phyloP scores from a whole-genome alignment of 176 grass and related monocot species.

The Oryza glumipatula region DNA sequence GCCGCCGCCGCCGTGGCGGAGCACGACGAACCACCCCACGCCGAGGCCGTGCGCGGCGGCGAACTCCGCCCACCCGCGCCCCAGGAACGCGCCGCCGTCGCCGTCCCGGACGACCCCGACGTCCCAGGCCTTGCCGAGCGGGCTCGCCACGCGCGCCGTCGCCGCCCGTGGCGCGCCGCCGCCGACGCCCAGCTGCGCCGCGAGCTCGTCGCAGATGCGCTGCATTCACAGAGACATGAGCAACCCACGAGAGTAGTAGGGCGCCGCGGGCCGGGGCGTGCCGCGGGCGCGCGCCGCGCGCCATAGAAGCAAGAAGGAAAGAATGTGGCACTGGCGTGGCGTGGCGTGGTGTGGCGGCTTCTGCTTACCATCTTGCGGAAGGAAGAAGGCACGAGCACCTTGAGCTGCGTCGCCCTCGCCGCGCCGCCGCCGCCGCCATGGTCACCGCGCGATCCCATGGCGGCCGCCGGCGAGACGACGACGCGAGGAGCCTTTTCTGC shows the following conservation, averaged over 20 bases:
- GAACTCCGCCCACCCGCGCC: conserved; percentile 45
- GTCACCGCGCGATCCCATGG: neutral
- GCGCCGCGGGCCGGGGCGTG: too few relatives aligned
- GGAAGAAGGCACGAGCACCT: conserved; percentile 12
- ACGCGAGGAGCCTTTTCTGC: too few relatives aligned
- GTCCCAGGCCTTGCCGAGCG: conserved; percentile 42
- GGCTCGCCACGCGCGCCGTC: conserved; percentile 17
- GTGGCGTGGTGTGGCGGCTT: too few relatives aligned
- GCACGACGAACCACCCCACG: conserved; percentile 39
- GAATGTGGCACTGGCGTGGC: too few relatives aligned
- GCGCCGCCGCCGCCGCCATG: neutral
- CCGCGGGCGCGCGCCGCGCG: too few relatives aligned
- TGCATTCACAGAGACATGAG: neutral
- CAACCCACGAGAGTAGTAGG: too few relatives aligned
- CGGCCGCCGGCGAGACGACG: neutral
- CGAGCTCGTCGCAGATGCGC: conserved; percentile 42
- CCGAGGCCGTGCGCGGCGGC: conserved; percentile 26
- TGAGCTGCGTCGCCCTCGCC: conserved; percentile 4
- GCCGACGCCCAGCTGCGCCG: neutral
- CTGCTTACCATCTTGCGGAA: conserved; percentile 11
- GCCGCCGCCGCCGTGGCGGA: conserved; percentile 24
- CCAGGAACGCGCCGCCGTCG: conserved; percentile 33
- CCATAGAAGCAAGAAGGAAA: too few relatives aligned
- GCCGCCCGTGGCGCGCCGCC: neutral
- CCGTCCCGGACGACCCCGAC: conserved; percentile 38